These are phyloP conservation scores for Russula ochroleuca DNA, from an alignment of 768 basidiomycete species.

Conservation along the genomic window DNA sequence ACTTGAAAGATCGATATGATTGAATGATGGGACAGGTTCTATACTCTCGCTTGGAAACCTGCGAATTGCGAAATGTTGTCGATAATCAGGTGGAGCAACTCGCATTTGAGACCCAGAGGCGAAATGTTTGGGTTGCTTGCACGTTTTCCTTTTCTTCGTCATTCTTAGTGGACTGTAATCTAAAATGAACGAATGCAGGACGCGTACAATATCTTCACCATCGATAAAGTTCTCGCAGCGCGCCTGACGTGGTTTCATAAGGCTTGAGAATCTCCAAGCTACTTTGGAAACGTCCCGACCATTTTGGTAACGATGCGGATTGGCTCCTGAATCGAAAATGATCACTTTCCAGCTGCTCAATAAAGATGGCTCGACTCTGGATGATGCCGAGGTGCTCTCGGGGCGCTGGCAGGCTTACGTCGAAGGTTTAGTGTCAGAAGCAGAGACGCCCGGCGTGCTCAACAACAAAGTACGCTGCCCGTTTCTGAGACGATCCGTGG, in stretches of 20 bases:
- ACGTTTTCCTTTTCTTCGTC: constrained; percentile 6
- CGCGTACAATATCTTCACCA: constrained; percentile 85
- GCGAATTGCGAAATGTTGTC: too few species aligned
- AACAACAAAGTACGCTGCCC: constrained; percentile 48
- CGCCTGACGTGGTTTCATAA: constrained; percentile 33
- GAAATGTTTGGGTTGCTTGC: constrained; percentile 69
- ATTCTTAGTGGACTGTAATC: not conserved
- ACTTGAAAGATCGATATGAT: not conserved
- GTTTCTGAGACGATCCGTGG: constrained; percentile 58
- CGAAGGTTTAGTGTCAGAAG: constrained; percentile 62
- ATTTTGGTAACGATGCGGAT: not conserved
- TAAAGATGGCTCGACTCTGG: constrained; percentile 70
- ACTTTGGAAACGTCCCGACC: constrained; percentile 50
- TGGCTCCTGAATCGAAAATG: constrained; percentile 65
- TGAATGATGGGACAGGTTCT: constrained; percentile 53
- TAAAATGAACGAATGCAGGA: constrained; percentile 40
- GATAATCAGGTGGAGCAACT: constrained; percentile 63
- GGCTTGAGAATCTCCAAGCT: too few species aligned
- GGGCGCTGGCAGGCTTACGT: constrained; percentile 79
- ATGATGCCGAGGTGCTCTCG: constrained; percentile 71
- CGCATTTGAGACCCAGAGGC: constrained; percentile 85
- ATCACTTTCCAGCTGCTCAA: constrained; percentile 73
- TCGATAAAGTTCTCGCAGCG: constrained; percentile 78
- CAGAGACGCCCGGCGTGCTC: constrained; percentile 52
- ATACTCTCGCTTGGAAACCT: constrained; percentile 59